Conservation (phyloP, 352 stramenopile species). For the Thalassiosira hispida region DNA sequence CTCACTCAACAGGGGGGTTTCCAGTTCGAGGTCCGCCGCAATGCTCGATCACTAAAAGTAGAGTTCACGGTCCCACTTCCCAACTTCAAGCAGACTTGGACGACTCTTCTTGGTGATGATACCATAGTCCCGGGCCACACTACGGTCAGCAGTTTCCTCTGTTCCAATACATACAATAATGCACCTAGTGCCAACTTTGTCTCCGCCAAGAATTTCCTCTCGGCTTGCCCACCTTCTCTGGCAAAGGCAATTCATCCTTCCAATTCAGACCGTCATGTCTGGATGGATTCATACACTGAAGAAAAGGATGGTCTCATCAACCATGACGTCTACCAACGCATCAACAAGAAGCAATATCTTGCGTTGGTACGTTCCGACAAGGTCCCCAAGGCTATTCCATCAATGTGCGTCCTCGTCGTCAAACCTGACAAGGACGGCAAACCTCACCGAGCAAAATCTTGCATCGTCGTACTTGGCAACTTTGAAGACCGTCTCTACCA, state of each 20-base stretch:
- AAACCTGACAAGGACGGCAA: conserved; percentile 20
- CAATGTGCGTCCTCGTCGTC: conserved; percentile 25
- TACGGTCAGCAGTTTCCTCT: conserved; percentile 12
- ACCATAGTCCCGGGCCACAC: conserved; percentile 28
- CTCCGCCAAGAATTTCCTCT: not conserved
- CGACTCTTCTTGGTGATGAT: not conserved
- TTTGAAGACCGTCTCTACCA: conserved; percentile 23
- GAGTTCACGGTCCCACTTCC: not conserved
- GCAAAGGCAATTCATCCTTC: not conserved
- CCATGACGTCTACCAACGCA: not conserved
- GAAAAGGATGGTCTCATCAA: conserved; percentile 10
- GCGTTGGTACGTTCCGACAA: not conserved
- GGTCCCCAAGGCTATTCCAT: conserved; percentile 17
- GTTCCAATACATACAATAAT: conserved; percentile 1
- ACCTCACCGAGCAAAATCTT: conserved; percentile 25
- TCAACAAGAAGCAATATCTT: not conserved
- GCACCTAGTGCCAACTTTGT: conserved; percentile 3
- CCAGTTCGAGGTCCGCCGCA: not conserved
- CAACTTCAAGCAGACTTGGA: not conserved
- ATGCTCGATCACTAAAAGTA: not conserved
- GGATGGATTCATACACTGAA: conserved; percentile 2
- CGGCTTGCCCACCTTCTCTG: conserved; percentile 12
- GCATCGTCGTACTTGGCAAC: conserved; percentile 34
- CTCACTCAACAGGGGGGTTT: not conserved
- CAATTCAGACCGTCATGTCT: conserved; percentile 27